A percentile compares a stretch with the other conserved stretches of the same genome.
These are phyloP conservation scores for Naegleria gruberi DNA, from an alignment of 208 protist genomes.

Conservation along the genomic window DNA sequence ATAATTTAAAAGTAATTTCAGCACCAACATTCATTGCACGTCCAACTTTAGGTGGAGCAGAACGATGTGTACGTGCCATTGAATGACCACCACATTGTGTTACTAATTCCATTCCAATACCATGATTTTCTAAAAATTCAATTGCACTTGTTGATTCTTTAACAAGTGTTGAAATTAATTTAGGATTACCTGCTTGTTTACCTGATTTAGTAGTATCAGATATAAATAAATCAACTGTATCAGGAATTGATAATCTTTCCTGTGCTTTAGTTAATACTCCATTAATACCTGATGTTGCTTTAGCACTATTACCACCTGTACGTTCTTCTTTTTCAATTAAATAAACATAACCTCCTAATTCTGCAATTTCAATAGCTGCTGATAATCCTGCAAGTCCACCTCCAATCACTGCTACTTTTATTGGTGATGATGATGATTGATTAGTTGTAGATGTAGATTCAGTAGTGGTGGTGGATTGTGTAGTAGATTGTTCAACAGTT, in stretches of 20 bases:
- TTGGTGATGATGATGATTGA: no score
- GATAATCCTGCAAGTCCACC: neutral
- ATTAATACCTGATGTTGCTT: constrained; percentile 82
- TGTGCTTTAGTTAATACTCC: constrained; percentile 64
- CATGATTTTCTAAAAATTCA: constrained; percentile 55
- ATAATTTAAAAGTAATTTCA: constrained; percentile 23
- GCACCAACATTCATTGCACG: neutral
- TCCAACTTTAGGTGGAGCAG: neutral
- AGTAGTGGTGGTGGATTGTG: no score
- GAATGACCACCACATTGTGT: constrained; percentile 68
- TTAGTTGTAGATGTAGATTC: no score
- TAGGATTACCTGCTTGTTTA: neutral
- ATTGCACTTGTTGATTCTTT: constrained; percentile 51
- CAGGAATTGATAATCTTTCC: constrained; percentile 46
- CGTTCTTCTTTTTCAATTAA: constrained; percentile 5
- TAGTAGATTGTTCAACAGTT: no score
- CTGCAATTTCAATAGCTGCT: neutral
- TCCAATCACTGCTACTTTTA: neutral
- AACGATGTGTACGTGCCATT: constrained; percentile 60
- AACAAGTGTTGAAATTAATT: constrained; percentile 52
- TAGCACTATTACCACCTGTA: constrained; percentile 58
- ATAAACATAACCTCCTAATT: neutral
- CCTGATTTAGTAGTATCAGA: constrained; percentile 33
- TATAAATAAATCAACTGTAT: constrained; percentile 47
- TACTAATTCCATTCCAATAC: constrained; percentile 59